Conservation (phyloP, 495 filamentous ascomycete species). For the Eremomyces bilateralis region DNA sequence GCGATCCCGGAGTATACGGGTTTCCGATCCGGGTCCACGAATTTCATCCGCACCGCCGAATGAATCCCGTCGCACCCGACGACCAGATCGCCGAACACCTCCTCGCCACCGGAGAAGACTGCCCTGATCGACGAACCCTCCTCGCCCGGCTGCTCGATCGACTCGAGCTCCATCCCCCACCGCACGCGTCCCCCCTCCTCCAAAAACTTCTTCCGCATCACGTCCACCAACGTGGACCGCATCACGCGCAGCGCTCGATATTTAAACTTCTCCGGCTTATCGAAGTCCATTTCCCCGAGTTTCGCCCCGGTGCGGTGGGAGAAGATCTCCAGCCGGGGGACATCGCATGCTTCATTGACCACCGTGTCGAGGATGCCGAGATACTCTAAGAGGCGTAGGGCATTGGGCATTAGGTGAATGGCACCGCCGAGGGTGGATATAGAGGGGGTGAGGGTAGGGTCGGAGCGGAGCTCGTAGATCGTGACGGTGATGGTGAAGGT, state of each 20-base stretch:
- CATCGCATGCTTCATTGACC: slow-evolving; percentile 3
- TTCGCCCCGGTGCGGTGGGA: slow-evolving; percentile 7
- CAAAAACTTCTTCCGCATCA: slow-evolving; percentile 4
- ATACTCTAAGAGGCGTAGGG: slow-evolving; percentile 8
- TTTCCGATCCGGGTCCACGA: slow-evolving; percentile 8
- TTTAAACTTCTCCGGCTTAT: slow-evolving; percentile 6
- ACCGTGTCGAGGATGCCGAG: slow-evolving; percentile 4
- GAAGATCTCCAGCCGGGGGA: slow-evolving; percentile 6
- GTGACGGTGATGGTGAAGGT: slow-evolving; percentile 1
- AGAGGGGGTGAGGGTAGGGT: no score
- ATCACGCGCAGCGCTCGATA: slow-evolving; percentile 7
- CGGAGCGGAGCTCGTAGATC: slow-evolving; percentile 7
- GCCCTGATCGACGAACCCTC: slow-evolving; percentile 1
- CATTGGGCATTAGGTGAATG: slow-evolving; percentile 8
- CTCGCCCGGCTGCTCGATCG: slow-evolving; percentile 1
- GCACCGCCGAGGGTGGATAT: slow-evolving; percentile 10
- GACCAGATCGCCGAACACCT: slow-evolving; percentile 5
- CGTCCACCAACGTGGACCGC: slow-evolving; percentile 4
- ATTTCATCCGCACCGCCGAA: slow-evolving; percentile 7
- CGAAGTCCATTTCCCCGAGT: slow-evolving; percentile 6
- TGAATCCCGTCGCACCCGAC: slow-evolving; percentile 11
- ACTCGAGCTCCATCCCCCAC: slow-evolving; percentile 5
- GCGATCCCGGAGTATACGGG: slow-evolving; percentile 9
- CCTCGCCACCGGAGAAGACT: slow-evolving; percentile 4
- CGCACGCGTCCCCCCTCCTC: slow-evolving; percentile 6